Conservation (phyloP, 768 basidiomycete genomes). For the Xerocomellus intermedius region DNA sequence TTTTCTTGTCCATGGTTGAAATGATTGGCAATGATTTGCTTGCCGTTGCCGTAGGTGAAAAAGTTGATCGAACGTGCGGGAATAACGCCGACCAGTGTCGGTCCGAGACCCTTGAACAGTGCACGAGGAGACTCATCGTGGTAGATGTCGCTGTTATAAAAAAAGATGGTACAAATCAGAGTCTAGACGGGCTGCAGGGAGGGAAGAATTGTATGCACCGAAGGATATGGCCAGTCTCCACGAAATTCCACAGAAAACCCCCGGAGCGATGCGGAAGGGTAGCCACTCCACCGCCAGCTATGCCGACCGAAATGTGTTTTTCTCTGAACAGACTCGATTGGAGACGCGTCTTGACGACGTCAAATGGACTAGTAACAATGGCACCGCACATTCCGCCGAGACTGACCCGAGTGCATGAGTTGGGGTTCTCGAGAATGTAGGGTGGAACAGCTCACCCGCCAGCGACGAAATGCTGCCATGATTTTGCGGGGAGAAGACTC, state of each 20-base stretch:
- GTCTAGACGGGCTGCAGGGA: not conserved
- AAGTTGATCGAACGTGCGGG: conserved; percentile 98
- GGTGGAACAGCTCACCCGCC: conserved; percentile 64
- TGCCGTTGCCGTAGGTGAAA: conserved; percentile 96
- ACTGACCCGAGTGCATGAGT: conserved; percentile 40
- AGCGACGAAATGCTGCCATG: conserved; percentile 82
- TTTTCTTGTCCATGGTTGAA: conserved; percentile 81
- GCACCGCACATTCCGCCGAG: conserved; percentile 98
- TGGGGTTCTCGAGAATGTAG: not conserved
- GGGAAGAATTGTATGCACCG: conserved; percentile 45
- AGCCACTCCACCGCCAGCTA: conserved; percentile 33
- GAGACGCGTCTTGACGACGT: conserved; percentile 96
- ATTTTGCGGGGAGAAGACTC: conserved; percentile 60
- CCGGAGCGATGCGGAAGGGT: conserved; percentile 34
- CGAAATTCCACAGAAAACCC: conserved; percentile 85
- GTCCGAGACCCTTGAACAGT: conserved; percentile 91
- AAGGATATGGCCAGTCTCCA: conserved; percentile 89
- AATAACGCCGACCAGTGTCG: conserved; percentile 91
- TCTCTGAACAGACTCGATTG: conserved; percentile 83
- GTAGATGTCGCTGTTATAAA: conserved; percentile 71
- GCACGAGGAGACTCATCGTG: conserved; percentile 84
- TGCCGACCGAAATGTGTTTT: conserved; percentile 36
- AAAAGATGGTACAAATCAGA: not conserved
- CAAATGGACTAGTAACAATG: conserved; percentile 94
- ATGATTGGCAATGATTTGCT: conserved; percentile 79